A percentile compares a stretch with the other conserved stretches of the same genome.
Evolutionary conservation across 495 filamentous ascomycete species (phyloP).

Genomic region (Jackrogersella multiformis): DNA sequence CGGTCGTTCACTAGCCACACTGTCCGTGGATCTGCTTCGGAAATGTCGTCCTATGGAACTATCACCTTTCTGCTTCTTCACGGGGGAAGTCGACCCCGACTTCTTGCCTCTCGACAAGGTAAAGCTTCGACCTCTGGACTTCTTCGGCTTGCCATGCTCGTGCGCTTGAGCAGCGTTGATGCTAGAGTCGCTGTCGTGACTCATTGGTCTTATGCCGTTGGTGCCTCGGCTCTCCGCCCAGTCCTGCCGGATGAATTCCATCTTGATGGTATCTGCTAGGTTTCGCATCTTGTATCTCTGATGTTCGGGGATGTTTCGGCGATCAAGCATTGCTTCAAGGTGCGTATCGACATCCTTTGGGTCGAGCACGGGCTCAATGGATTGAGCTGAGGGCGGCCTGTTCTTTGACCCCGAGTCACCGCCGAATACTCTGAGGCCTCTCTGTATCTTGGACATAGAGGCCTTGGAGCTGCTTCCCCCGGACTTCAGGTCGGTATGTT

Average conservation of each 20-base stretch:
- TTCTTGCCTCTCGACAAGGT: slow-evolving; percentile 68
- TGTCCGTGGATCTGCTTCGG: slow-evolving; percentile 62
- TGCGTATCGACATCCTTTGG: slow-evolving; percentile 62
- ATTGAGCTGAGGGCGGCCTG: slow-evolving; percentile 42
- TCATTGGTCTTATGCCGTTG: slow-evolving; percentile 45
- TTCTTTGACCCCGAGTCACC: slow-evolving; percentile 54
- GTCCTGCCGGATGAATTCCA: slow-evolving; percentile 91
- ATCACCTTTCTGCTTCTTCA: slow-evolving; percentile 65
- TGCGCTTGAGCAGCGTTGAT: slow-evolving; percentile 39
- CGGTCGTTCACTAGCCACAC: slow-evolving; percentile 55
- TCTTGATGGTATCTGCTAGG: slow-evolving; percentile 87
- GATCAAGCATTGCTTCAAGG: slow-evolving; percentile 77
- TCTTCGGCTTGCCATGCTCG: slow-evolving; percentile 64
- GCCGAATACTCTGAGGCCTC: slow-evolving; percentile 48
- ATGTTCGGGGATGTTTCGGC: slow-evolving; percentile 90
- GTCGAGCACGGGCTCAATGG: slow-evolving; percentile 44
- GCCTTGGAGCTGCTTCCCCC: slow-evolving; percentile 42
- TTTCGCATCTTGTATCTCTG: slow-evolving; percentile 94
- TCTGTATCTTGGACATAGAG: slow-evolving; percentile 45
- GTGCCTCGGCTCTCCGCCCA: slow-evolving; percentile 69
- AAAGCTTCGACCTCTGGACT: slow-evolving; percentile 81
- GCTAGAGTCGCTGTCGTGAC: slow-evolving; percentile 47
- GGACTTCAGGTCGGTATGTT: slow-evolving; percentile 53
- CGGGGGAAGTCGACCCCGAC: slow-evolving; percentile 52
- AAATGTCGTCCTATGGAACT: slow-evolving; percentile 60